Evolutionary conservation across 23 red algal genomes (phyloP), one percentile per base, ranked within the genome.

Genomic region (Gracilaria domingensis): DNA sequence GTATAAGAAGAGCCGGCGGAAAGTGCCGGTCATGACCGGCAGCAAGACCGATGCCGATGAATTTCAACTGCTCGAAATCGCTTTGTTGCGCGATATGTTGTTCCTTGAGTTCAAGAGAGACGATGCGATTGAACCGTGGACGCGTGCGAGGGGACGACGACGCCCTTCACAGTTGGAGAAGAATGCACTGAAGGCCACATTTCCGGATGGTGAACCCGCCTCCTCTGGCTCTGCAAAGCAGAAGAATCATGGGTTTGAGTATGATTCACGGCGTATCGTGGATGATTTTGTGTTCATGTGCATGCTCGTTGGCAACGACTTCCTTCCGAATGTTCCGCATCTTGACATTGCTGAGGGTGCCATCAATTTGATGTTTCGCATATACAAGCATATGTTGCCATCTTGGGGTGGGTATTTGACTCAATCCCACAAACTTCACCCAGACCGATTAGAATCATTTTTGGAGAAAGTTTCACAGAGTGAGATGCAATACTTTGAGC

Each of bases 241-340:
- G 0, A 70, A 54, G 50, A 39, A 47, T 37, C 53, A 18, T 24
- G 64, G 64, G 1, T 80, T 87, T 21, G 24, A 80, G 20, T 91
- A 86, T 80, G 85, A 95, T 65, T 59, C 93, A 37, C 91, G 93
- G 47, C 91, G 93, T 76, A 88, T 96, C 23, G 85, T 99, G 49
- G 97, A 99, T 57, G 97, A 99, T 88, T 96, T 99, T 88, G 97
- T 99, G 29, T 96, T 99, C 86, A 90, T 99, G 92, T 99, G 94
- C 77, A 95, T 99, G 76, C 87, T 99, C 54, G 97, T 99, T 20
- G 97, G 97, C 30, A 99, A 99, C 60, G 97, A 99, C 60, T 99
- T 99, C 66, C 50, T 99, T 38, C 97, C 97, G 8, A 90, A 99
- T 58, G 70, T 99, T 51, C 94, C 97, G 28, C 88, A 91, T 57